Base-by-base conservation (phyloP, 257 asterid species). In the Gentiana straminea region DNA sequence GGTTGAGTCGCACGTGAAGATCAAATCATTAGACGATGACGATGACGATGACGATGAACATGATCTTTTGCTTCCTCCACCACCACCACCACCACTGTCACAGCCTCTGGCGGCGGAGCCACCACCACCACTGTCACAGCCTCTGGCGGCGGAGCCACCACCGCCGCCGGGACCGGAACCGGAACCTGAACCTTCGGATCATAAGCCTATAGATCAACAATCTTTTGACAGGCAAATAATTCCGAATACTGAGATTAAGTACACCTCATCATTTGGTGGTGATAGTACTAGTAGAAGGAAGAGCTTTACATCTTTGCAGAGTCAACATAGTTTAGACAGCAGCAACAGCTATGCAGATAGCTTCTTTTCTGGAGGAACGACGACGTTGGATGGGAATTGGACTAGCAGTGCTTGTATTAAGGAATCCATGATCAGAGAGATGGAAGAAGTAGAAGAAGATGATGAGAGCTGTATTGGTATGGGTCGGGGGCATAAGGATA, bases 301-400 rank as follows among this genome's bases (percentile, higher is more conserved):
- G 55, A 67, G 39, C 8, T 11, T 36, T 24, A 5, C 12, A 35
- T 83, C 89, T 5, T 65, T 84, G 71, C 86, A 71, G 78, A 80
- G 94, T 69, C 63, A 86, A 39, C 81, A 92, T 47, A 84, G 91
- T 66, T 71, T 58, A 59, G 94, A 77, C 60, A 89, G 95, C 70
- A 89, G 95, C 70, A 81, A 89, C 39, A 86, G 96, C 68, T 86
- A 79, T 54, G 94, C 85, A 0, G 94, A 79, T 51, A 90, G 95
- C 58, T 74, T 84, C 81, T 84, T 75, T 62, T 86, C 97, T 0
- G 85, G 84, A 37, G 77, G 86, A 8, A 77, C 95, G 41, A 79
- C 90, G 4, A 78, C 94, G 11, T 55, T 73, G 59, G 97, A 90
- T 41, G 94, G 86, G 35, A 82, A 79, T 67, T 82, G 94, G 91